A percentile compares a stretch with the other conserved stretches of the same genome.
These are phyloP conservation scores for Fusarium sp. DNA, from an alignment of 2,329 filamentous ascomycete species.

Conservation along the genomic window DNA sequence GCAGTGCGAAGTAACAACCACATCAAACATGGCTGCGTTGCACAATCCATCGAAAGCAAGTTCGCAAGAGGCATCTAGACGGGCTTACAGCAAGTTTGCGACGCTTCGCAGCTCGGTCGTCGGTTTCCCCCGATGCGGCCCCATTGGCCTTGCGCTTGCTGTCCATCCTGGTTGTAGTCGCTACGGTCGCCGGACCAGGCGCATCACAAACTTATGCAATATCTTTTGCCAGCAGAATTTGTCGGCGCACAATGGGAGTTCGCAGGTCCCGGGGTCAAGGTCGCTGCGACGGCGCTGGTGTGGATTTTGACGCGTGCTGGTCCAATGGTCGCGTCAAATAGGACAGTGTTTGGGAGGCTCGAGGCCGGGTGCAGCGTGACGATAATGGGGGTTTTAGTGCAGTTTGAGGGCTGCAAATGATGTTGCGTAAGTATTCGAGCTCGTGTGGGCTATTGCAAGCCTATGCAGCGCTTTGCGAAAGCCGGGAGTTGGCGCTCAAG, in stretches of 20 bases:
- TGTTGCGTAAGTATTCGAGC: background rate
- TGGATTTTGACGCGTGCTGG: constrained; percentile 47
- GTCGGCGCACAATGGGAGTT: constrained; percentile 46
- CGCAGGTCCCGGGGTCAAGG: constrained; percentile 31
- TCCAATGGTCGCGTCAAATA: constrained; percentile 45
- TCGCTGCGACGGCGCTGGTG: constrained; percentile 37
- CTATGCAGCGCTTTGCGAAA: constrained; percentile 30
- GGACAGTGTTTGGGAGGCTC: constrained; percentile 11
- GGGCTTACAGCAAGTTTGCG: constrained; percentile 65
- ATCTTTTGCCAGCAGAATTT: constrained; percentile 7
- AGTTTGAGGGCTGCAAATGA: background rate
- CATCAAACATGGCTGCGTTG: background rate
- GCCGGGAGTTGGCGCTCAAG: constrained; percentile 20
- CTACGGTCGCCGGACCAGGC: constrained; percentile 41
- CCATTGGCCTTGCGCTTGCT: constrained; percentile 68
- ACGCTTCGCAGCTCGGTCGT: constrained; percentile 68
- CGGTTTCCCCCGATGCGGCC: constrained; percentile 57
- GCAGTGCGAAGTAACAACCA: background rate
- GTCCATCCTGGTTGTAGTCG: constrained; percentile 59
- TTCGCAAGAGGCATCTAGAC: constrained; percentile 33
- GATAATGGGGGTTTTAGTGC: background rate
- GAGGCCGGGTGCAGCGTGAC: constrained; percentile 8
- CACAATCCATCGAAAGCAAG: background rate
- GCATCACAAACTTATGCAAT: constrained; percentile 43
- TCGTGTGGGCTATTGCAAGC: constrained; percentile 23